Evolutionary conservation across 768 basidiomycete genomes (phyloP).

Genomic region (Collybia nuda): DNA sequence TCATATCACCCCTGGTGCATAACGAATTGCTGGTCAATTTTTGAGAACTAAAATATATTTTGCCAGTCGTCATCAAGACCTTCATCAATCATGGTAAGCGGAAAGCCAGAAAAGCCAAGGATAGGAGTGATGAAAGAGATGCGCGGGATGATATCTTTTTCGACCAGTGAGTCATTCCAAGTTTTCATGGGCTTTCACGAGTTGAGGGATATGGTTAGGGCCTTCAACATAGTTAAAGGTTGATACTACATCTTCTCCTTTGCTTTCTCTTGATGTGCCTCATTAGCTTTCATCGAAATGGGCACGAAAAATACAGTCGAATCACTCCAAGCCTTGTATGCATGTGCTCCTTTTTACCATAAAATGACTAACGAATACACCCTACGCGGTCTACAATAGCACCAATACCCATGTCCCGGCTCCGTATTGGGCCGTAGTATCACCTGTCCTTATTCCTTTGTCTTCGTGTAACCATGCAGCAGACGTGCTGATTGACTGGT

Average conservation of each 20-base stretch:
- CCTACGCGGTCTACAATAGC: slow-evolving; percentile 21
- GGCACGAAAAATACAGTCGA: slow-evolving; percentile 68
- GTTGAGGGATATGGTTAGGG: slow-evolving; percentile 30
- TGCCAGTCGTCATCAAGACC: slow-evolving; percentile 53
- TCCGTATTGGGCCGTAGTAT: slow-evolving; percentile 63
- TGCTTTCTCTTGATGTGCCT: too few species aligned
- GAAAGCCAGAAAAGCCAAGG: slow-evolving; percentile 37
- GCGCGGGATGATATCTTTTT: slow-evolving; percentile 65
- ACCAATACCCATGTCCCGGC: slow-evolving; percentile 72
- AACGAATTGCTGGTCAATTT: not conserved
- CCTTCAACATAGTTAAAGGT: slow-evolving; percentile 69
- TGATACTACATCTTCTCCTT: not conserved
- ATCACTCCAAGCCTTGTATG: slow-evolving; percentile 67
- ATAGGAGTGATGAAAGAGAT: slow-evolving; percentile 37
- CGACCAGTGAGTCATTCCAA: slow-evolving; percentile 51
- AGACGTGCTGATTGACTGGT: slow-evolving; percentile 67
- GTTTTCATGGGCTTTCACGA: not conserved
- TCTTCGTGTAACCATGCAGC: slow-evolving; percentile 59
- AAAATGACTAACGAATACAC: not conserved
- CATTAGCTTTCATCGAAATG: slow-evolving; percentile 58
- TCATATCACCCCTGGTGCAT: slow-evolving; percentile 52
- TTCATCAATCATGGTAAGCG: slow-evolving; percentile 46
- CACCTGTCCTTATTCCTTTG: slow-evolving; percentile 57
- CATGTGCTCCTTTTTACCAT: slow-evolving; percentile 2
- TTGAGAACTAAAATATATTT: not conserved